phyloP scores from a whole-genome alignment of 805 yeast species.

The Wickerhamiella qilinensis region DNA sequence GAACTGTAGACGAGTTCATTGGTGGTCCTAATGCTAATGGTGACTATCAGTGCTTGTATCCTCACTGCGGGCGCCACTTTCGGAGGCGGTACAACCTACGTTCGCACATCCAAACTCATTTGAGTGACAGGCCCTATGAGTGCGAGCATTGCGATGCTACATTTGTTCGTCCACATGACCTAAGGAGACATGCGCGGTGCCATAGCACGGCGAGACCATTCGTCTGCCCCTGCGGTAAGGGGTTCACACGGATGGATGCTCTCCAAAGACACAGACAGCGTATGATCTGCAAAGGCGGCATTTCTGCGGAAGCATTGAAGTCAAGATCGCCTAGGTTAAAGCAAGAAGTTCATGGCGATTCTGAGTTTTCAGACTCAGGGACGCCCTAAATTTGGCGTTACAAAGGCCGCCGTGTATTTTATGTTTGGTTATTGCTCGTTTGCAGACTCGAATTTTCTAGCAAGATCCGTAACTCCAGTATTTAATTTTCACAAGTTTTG shows the following conservation, averaged over 20 bases:
- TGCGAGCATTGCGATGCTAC: constrained; percentile 65
- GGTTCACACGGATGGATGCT: constrained; percentile 81
- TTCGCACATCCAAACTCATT: constrained; percentile 92
- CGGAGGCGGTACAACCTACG: constrained; percentile 81
- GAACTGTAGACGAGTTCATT: constrained; percentile 71
- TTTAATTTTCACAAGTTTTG: too few relatives aligned
- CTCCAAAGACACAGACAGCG: constrained; percentile 64
- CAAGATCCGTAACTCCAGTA: background rate
- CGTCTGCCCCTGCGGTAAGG: constrained; percentile 85
- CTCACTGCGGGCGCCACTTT: constrained; percentile 68
- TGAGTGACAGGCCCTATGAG: constrained; percentile 81
- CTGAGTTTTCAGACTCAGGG: background rate
- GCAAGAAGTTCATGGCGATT: too few relatives aligned
- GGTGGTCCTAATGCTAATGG: constrained; percentile 63
- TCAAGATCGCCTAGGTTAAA: too few relatives aligned
- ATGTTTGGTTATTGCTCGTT: too few relatives aligned
- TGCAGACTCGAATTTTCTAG: too few relatives aligned
- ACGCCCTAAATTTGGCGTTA: too few relatives aligned
- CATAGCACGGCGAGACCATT: constrained; percentile 56
- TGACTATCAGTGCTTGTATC: constrained; percentile 56
- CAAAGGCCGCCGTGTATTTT: too few relatives aligned
- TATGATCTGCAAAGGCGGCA: constrained; percentile 69
- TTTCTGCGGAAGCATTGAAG: constrained; percentile 16
- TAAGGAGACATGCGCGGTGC: constrained; percentile 75
- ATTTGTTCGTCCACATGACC: constrained; percentile 91